Conservation (phyloP, 352 stramenopile genomes). For the Phytophthora cactorum region DNA sequence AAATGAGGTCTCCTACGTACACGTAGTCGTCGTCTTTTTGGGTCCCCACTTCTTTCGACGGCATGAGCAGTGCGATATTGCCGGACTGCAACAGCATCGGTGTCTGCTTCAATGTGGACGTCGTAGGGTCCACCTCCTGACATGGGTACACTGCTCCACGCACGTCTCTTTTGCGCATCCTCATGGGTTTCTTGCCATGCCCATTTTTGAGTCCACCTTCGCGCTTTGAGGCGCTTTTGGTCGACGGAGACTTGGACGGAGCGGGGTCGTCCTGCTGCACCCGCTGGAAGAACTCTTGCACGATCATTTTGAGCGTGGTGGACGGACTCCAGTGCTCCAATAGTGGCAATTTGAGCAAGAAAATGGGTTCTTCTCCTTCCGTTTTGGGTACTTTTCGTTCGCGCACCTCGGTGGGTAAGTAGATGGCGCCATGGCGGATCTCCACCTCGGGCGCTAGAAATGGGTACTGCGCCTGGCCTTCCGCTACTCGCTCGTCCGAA, state of each 20-base stretch:
- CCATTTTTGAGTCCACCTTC: constrained; percentile 3
- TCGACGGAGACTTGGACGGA: constrained; percentile 29
- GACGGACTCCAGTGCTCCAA: constrained; percentile 80
- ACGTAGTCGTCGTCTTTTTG: constrained; percentile 51
- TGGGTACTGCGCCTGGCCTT: constrained; percentile 59
- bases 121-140: constrained; percentile 68
- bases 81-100: constrained; percentile 73
- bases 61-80: constrained; percentile 68
- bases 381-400: constrained; percentile 17
- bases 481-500: constrained; percentile 26
- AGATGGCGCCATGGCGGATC: constrained; percentile 53
- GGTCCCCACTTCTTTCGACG: constrained; percentile 16
- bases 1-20: constrained; percentile 70
- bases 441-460: constrained; percentile 62
- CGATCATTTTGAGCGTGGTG: constrained; percentile 73
- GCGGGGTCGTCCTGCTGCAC: constrained; percentile 64
- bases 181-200: constrained; percentile 44
- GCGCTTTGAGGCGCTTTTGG: constrained; percentile 6
- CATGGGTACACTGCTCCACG: constrained; percentile 71
- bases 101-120: constrained; percentile 58
- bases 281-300: constrained; percentile 68
- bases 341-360: constrained; percentile 53
- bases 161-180: constrained; percentile 75
- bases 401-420: constrained; percentile 60
- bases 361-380: constrained; percentile 34